Evolutionary conservation across 1,284 basidiomycete species (phyloP).

Genomic region (Erythrobasidium hasegawianum): DNA sequence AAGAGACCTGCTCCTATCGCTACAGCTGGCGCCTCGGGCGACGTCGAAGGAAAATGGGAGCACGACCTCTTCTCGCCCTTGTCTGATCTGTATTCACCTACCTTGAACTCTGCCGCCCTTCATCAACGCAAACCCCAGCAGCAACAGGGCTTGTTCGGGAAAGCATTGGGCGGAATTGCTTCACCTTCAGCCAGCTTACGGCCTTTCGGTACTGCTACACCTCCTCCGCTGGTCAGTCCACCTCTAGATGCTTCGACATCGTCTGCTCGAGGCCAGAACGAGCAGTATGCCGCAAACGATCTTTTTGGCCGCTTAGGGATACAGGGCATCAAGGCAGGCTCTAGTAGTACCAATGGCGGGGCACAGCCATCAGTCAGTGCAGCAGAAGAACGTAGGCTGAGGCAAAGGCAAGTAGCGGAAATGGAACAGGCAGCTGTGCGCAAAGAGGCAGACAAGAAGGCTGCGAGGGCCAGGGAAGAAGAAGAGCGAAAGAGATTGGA

Average conservation of each 20-base stretch:
- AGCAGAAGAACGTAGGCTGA: conserved; percentile 14
- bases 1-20: no score
- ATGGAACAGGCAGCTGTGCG: conserved; percentile 12
- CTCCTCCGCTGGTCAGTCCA: background rate
- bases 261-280: no score
- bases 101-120: conserved; percentile 15
- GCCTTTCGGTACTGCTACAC: conserved; percentile 8
- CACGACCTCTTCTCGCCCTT: conserved; percentile 30
- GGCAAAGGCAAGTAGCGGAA: conserved; percentile 10
- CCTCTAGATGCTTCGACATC: background rate
- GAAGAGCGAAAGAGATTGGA: conserved; percentile 4
- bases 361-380: background rate
- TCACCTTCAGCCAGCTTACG: conserved; percentile 4
- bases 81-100: conserved; percentile 23
- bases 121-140: background rate
- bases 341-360: background rate
- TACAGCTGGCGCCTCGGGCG: background rate
- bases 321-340: background rate
- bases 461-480: background rate
- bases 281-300: background rate
- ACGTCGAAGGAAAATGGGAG: conserved; percentile 28
- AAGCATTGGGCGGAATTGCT: conserved; percentile 20
- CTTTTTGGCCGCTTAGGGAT: conserved; percentile 24
- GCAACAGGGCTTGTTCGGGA: conserved; percentile 13
- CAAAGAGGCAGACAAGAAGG: background rate